phyloP scores from a whole-genome alignment of 78 protist species.

The Pigoraptor vietnamica region DNA sequence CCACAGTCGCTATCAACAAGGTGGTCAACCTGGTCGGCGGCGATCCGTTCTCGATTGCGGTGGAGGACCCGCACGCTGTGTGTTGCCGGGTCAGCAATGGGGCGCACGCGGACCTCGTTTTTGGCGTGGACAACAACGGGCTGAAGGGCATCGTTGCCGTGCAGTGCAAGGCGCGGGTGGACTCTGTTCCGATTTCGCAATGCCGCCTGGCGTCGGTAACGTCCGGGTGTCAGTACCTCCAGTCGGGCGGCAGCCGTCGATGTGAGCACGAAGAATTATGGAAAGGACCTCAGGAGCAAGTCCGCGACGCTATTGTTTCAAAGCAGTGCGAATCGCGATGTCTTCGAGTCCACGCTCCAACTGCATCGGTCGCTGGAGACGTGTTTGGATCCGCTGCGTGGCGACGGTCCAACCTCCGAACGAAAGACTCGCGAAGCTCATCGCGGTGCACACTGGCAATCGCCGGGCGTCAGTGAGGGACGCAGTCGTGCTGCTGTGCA shows the following conservation, averaged over 20 bases:
- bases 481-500: neutral
- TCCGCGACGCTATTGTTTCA: neutral
- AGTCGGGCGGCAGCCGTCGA: neutral
- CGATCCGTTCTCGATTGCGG: neutral
- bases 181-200: neutral
- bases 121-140: neutral
- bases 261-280: neutral
- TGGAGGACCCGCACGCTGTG: neutral
- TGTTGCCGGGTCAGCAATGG: neutral
- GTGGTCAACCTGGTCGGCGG: neutral
- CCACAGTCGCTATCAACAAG: neutral
- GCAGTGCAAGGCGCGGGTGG: neutral
- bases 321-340: neutral
- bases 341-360: neutral
- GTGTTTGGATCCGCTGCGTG: neutral
- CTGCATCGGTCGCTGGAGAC: neutral
- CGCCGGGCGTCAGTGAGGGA: neutral
- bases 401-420: neutral
- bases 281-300: neutral
- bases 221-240: neutral
- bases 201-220: neutral
- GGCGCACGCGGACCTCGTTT: neutral
- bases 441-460: neutral
- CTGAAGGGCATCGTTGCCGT: neutral
- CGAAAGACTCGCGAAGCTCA: neutral